Base-by-base conservation (phyloP, 2,329 filamentous ascomycete genomes). In the Aspergillus quadrilineatus region DNA sequence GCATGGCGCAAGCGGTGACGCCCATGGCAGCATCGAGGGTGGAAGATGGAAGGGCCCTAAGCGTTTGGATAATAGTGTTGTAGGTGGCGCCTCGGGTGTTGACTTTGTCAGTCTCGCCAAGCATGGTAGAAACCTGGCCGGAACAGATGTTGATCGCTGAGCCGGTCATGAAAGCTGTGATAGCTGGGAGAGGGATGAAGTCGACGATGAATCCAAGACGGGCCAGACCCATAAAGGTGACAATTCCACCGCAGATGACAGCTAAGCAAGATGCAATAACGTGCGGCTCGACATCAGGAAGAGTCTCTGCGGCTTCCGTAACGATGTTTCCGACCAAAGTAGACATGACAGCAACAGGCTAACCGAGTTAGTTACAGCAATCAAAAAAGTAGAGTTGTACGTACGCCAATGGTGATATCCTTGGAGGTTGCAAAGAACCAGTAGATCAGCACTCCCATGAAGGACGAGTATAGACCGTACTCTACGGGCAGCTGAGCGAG, bases 401-500 rank as follows among this genome's bases (percentile, higher is more conserved):
- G 76, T 80, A 90, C 88, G 14, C 93, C 93, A 55, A 97, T 97
- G 8, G 93, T 97, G 69, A 99, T 97, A 73, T 99, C 93, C 72
- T 97, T 99, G 12, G 93, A 97, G 0, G 94, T 99, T 34, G 92
- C 94, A 69, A 97, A 97, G 70, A 97, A 89, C 93, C 93, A 97
- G 76, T 99, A 99, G 59, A 96, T 82, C 60, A 96, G 73, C 14
- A 96, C 92, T 50, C 93, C 94, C 83, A 97, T 94, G 70, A 99
- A 97, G 0, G 93, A 97, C 0, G 93, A 94, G 75, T 96, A 96
- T 0, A 97, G 82, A 51, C 93, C 93, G 68, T 87, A 97, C 69
- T 97, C 82, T 5, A 88, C 84, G 0, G 85, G 81, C n/a, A 97
- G 81, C 59, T 87, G 83, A 44, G 93, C 93, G 28, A 97, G 81